Conservation (phyloP, 2,329 filamentous ascomycete genomes). For the Ceratocystis albifundus region DNA sequence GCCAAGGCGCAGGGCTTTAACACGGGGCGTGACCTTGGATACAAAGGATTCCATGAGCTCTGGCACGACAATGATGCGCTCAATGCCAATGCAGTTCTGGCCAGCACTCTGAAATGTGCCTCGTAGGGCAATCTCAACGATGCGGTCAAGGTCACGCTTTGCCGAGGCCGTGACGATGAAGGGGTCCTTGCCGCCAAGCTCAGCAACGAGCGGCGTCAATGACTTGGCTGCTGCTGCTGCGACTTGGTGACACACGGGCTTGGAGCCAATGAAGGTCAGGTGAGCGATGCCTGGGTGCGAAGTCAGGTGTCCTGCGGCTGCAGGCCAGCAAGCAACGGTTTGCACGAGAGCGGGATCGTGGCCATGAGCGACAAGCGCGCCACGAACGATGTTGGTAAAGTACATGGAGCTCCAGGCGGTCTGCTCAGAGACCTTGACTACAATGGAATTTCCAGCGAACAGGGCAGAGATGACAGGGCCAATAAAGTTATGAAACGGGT, state of each 20-base stretch:
- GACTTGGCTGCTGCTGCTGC: conserved; percentile 73
- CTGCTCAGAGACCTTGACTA: conserved; percentile 91
- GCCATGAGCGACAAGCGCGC: conserved; percentile 70
- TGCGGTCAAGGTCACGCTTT: conserved; percentile 51
- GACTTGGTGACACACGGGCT: conserved; percentile 75
- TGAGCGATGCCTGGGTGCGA: conserved; percentile 76
- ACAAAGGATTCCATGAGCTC: conserved; percentile 65
- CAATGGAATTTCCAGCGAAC: conserved; percentile 80
- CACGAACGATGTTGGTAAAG: conserved; percentile 67
- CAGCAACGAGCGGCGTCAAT: conserved; percentile 78
- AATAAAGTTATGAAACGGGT: conserved; percentile 88
- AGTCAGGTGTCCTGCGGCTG: conserved; percentile 68
- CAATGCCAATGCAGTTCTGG: conserved; percentile 96
- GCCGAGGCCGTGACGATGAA: conserved; percentile 79
- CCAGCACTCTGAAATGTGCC: conserved; percentile 91
- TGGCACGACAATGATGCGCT: conserved; percentile 75
- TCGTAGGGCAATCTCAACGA: conserved; percentile 74
- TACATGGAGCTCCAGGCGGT: conserved; percentile 85
- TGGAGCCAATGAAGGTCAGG: conserved; percentile 91
- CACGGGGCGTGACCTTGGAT: conserved; percentile 57
- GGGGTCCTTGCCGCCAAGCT: conserved; percentile 91
- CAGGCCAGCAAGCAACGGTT: conserved; percentile 76
- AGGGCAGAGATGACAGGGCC: conserved; percentile 82
- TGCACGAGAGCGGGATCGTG: conserved; percentile 75
- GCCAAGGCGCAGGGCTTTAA: conserved; percentile 64